Conservation (phyloP, 2,329 filamentous ascomycete genomes). For the Pochonia chlamydosporia region DNA sequence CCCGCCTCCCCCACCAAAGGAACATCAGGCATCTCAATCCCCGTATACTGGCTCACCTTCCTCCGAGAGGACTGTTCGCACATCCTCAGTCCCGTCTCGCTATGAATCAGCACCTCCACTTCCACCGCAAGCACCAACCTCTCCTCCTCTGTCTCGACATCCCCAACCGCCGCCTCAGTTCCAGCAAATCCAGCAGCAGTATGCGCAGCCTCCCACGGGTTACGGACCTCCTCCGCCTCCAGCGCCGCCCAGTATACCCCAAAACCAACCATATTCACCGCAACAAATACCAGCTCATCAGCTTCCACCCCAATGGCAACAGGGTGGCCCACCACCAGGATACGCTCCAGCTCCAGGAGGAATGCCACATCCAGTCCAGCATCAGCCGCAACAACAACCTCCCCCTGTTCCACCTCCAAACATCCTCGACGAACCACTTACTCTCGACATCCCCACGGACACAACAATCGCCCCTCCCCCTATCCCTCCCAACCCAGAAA, state of each 20-base stretch:
- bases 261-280: background rate
- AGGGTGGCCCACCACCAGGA: conserved; percentile 12
- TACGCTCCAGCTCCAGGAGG: conserved; percentile 7
- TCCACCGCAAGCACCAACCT: conserved; percentile 26
- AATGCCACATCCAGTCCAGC: conserved; percentile 8
- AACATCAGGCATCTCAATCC: conserved; percentile 20
- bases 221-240: background rate
- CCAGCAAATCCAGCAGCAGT: conserved; percentile 12
- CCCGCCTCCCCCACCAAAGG: conserved; percentile 47
- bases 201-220: background rate
- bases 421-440: conserved; percentile 51
- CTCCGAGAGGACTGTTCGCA: conserved; percentile 9
- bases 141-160: background rate
- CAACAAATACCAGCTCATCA: conserved; percentile 11
- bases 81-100: conserved; percentile 24
- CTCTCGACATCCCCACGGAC: conserved; percentile 41
- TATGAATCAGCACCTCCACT: conserved; percentile 44
- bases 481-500: conserved; percentile 92
- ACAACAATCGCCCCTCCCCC: conserved; percentile 64
- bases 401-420: conserved; percentile 45
- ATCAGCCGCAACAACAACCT: conserved; percentile 13
- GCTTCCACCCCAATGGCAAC: conserved; percentile 15
- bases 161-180: conserved; percentile 12
- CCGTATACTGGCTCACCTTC: conserved; percentile 20
- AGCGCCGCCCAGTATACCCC: conserved; percentile 1